Evolutionary conservation across 495 filamentous ascomycete genomes (phyloP), one percentile per base, ranked within the genome.

Genomic region (Lindgomyces ingoldianus): DNA sequence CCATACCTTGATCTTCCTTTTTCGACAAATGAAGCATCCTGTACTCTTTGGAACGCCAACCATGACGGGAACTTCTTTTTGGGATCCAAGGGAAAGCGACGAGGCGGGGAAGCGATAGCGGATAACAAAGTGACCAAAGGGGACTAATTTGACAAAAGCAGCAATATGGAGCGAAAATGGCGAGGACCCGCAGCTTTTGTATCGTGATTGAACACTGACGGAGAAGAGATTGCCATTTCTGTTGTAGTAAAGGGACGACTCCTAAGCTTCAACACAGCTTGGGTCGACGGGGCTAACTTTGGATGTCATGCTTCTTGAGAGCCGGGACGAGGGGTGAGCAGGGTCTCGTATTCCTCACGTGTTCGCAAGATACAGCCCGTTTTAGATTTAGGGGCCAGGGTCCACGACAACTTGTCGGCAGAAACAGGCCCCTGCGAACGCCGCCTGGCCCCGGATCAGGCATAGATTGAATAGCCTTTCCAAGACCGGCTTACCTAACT

Each of bases 31-130:
- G 14, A 46, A 48, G 57, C 63, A 66, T 25, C 63, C 63, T 21
- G 63, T 66, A 56, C 63, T 66, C 25, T 66, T 66, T 12, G 63
- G 63, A 27, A 66, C 63, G 39, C 63, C 63, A 26, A 66, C 63
- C 63, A 66, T 66, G 26, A 19, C 22, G n/a, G 14, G 6, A 39
- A n/a, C 14, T 6, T 39, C 33, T 14, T 39, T 39, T 39, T 14
- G 33, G 14, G 14, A 14, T 39, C 33, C 14, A 39, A 14, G 6
- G 6, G 6, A 39, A 39, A 6, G n/a, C n/a, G n/a, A n/a, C n/a
- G n/a, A n/a, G 14, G 6, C 33, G 6, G 33, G 33, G 14, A 39
- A 14, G 33, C 33, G 33, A 39, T 39, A 39, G 10, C 10, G 46
- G 46, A 8, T 14, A 10, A 16, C 9, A 49, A 49, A 24, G 21